Evolutionary conservation across 805 yeast genomes (phyloP), one percentile per base, ranked within the genome.

Genomic region (Saturnispora sanitii): DNA sequence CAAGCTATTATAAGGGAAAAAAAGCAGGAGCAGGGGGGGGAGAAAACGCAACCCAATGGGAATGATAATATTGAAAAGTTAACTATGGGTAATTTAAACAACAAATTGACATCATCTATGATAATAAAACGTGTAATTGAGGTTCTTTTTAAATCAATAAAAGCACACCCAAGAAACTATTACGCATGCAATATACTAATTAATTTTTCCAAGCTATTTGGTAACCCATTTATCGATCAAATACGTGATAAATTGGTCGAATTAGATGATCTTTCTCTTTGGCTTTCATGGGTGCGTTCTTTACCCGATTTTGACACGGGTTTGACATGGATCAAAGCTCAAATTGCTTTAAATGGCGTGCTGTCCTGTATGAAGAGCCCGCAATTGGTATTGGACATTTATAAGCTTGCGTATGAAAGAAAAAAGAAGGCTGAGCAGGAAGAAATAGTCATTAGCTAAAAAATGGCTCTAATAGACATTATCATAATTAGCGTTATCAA

Each of bases 121-220:
- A 6, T 32, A 2, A 21, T 39, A 15, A 33, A 26, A 11, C 17
- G 34, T 4, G 20, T 35, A 7, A 20, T 33, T 8, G 26, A 34
- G 11, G 42, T 34, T 17, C 12, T 29, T 12, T 25, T 19, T 6
- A 37, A 36, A 7, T 67, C 77, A 0, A 62, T 64, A 0, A 50
- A 44, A 19, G 44, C 52, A 11, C 79, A 73, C 47, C 67, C 66
- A 8, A 49, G 62, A 33, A 73, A 71, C 49, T 73, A 73, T 49
- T 72, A 71, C 41, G 73, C 76, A 0, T 63, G 70, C 64, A 50
- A 56, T n/a, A 57, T 62, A 43, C 56, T 68, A 4, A 36, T 53
- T 35, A 49, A 40, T 39, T 46, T 47, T 38, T 35, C 48, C 32
- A 13, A 26, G 4, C 9, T 20, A 16, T 31, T 39, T 19, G 37